Base-by-base conservation (phyloP, 1,139 yeast genomes). In the Suhomyces ambrosiae region DNA sequence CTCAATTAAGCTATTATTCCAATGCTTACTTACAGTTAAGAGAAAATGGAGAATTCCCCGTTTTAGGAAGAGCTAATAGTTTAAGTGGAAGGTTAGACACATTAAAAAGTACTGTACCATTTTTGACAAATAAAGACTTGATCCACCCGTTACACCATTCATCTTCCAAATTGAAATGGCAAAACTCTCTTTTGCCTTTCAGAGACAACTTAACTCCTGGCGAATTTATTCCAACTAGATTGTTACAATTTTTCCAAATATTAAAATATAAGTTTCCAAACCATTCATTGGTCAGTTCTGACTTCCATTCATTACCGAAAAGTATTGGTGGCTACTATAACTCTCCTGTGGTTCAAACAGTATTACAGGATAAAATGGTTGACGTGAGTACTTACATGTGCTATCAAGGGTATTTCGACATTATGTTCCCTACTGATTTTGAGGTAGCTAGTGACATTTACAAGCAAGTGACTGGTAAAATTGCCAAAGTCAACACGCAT, bases 341-440 rank as follows among this genome's bases (percentile, higher is more conserved):
- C 50, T 74, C 87, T 0, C 96, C 96, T 0, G 92, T 86, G 2
- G 95, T 87, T 0, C 96, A 87, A 53, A 87, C 95, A 0, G 78
- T 86, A 48, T 63, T 85, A 40, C 74, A 80, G 42, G 79, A 80
- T 42, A 70, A 71, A 41, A 84, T 83, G 81, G 74, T 86, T 3
- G 85, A 86, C 32, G 76, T 81, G 0, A 70, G 81, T 23, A 80
- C 92, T 0, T 86, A 82, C 56, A 82, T 87, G 92, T 85, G 79
- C 9, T 72, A 83, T 31, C 95, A 86, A 54, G 96, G 96, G 0
- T 84, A 74, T 51, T 87, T 86, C 56, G 95, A 87, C 58, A 87
- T 88, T 35, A 79, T 86, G 82, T 87, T 87, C 54, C 87, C 95
- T 5, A 87, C 96, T 0, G 86, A 87, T 53, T 88, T 88, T 57